A percentile compares a stretch with the other conserved stretches of the same genome.
Conservation (phyloP, 345 rosid species). For the Eucalyptus marginata region DNA sequence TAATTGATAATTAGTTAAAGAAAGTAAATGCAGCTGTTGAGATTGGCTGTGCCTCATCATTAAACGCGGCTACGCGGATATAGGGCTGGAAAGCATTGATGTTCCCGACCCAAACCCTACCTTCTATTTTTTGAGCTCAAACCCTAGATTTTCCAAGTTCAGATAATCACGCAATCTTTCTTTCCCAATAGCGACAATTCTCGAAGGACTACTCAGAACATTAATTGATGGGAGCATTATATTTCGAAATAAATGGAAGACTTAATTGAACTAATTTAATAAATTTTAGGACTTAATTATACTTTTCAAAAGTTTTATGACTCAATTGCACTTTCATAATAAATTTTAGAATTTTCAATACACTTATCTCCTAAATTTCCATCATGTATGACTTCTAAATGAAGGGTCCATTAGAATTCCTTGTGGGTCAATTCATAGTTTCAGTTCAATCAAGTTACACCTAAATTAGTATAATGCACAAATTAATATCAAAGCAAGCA, state of each 20-base stretch:
- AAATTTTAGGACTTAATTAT: accelerated
- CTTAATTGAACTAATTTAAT: too few relatives aligned
- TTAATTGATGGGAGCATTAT: background rate
- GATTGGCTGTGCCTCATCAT: background rate
- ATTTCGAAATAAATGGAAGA: background rate
- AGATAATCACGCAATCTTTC: background rate
- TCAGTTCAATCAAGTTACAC: background rate
- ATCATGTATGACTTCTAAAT: background rate
- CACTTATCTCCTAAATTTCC: background rate
- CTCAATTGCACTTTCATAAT: accelerated
- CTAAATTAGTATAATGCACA: background rate
- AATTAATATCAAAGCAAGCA: background rate
- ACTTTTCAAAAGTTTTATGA: accelerated
- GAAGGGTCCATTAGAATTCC: background rate
- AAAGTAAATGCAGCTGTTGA: background rate
- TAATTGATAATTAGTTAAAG: background rate
- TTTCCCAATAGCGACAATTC: background rate
- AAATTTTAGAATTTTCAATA: too few relatives aligned
- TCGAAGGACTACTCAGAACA: background rate
- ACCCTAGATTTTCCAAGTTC: background rate
- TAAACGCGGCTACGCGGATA: background rate
- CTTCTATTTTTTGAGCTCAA: background rate
- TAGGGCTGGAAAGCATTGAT: background rate
- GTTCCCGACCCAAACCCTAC: background rate
- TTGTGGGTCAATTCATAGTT: background rate